Base-by-base conservation (phyloP, 2,329 filamentous ascomycete genomes). In the Fonsecaea monophora region DNA sequence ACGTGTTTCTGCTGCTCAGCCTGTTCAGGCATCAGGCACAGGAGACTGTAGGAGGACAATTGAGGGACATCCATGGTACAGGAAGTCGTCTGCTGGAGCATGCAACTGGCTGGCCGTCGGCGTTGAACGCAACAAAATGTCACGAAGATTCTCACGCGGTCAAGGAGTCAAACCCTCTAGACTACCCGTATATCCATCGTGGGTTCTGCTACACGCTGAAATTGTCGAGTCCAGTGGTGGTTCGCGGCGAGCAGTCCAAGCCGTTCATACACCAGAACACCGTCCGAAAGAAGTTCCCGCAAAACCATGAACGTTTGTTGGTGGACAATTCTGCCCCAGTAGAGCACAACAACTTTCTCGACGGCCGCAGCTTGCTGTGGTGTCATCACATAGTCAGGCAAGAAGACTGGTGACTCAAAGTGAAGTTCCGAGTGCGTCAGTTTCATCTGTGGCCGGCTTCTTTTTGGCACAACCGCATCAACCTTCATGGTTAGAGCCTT, bases 261-360 rank as follows among this genome's bases (percentile, higher is more conserved):
- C 18, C 55, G 35, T 40, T 58, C 34, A n/a, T 42, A 58, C 12
- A 35, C 37, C 34, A 37, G 2, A 12, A 21, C 55, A 34, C 34
- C 55, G 34, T 40, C 55, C n/a, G 12, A 21, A 13, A 37, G 55
- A 5, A 58, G 15, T 15, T 40, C 7, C 12, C 37, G 35, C n/a
- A 58, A 12, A 58, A 58, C 35, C 55, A 58, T 58, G 30, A 58
- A 58, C 1, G 37, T 40, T 18, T 58, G n/a, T 34, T 58, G 12
- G 35, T 40, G 4, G 7, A 58, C 55, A 30, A 58, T 18, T 7
- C n/a, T 15, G 7, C 35, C 55, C 55, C 55, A 58, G n/a, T 58
- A 58, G 21, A 58, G 55, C 32, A 58, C 32, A 40, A 40, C 21
- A 21, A 58, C 55, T 37, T 58, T 58, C 35, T 58, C 37, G 4